phyloP scores from a whole-genome alignment of 306 rosid species.

The Leucaena leucocephala region DNA sequence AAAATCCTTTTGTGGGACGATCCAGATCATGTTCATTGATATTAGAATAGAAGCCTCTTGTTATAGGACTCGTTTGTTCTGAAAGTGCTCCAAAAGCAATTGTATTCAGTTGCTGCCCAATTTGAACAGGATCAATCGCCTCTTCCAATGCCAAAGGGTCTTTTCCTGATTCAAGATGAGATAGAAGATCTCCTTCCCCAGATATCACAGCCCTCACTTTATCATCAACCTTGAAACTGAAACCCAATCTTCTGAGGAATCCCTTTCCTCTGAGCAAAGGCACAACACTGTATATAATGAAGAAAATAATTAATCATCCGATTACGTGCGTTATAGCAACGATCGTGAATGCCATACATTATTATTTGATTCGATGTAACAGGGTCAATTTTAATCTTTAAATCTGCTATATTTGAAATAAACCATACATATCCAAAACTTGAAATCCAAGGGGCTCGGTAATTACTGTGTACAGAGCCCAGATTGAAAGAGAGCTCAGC shows the following conservation, averaged over 20 bases:
- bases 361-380: neutral
- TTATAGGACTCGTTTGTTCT: conserved; percentile 33
- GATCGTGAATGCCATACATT: neutral
- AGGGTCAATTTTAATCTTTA: neutral
- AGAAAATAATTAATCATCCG: conserved; percentile 1
- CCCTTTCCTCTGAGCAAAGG: neutral
- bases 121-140: neutral
- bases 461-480: neutral
- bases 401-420: neutral
- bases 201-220: conserved; percentile 46
- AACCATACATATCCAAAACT: neutral
- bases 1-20: conserved; percentile 35
- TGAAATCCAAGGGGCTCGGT: neutral
- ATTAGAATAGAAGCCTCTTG: conserved; percentile 32
- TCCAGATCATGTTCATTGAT: conserved; percentile 41
- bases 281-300: conserved; percentile 11
- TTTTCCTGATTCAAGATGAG: conserved; percentile 23
- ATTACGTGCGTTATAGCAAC: neutral
- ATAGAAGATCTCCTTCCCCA: conserved; percentile 53
- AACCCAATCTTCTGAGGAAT: conserved; percentile 31
- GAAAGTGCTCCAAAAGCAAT: conserved; percentile 43
- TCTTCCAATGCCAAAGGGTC: conserved; percentile 9
- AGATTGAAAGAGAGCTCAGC: neutral
- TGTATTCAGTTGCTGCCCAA: conserved; percentile 20
- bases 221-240: conserved; percentile 33